Evolutionary conservation across 352 stramenopile genomes (phyloP), one percentile per base, ranked within the genome.

Genomic region (Pythium apleroticum): DNA sequence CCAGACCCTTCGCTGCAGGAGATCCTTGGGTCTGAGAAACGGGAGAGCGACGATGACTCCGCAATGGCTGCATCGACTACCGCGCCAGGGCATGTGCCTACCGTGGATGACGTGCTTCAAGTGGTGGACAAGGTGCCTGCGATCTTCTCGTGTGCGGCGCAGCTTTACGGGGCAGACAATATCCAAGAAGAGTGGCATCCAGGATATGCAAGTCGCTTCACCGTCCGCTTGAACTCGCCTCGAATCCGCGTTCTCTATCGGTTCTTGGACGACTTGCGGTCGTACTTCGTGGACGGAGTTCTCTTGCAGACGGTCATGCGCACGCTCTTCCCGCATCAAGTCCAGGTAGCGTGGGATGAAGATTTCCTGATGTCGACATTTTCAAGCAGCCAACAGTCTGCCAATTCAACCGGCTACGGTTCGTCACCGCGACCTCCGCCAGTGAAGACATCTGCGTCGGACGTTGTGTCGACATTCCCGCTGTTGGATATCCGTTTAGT

Each of bases 141-240:
- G 1, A 83, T 95, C 4, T 90, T 95, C 64, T 88, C 87, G 4
- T 90, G 81, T 50, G 79, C 78, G n/a, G 80, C 75, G 0, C 81
- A 94, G 41, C 81, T 88, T 31, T 95, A 90, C 49, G 87, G 87
- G 8, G 81, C 81, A 0, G 76, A 94, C 67, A 68, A 70, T 7
- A 93, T 95, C 19, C 85, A 95, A 57, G 79, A 94, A 68, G 28
- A 59, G 8, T 95, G 87, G 87, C 87, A 95, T 56, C 87, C 87
- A 57, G 87, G 87, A 1, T 95, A 92, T 43, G 81, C 77, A 52
- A 92, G 81, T 43, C 75, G 84, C 14, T 89, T 89, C 41, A 84
- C 82, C 0, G 68, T 95, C 11, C 85, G 87, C 0, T 60, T 95
- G 0, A 88, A 86, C 48, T 92, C 87, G 12, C 87, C 87, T 19